A percentile compares a stretch with the other conserved stretches of the same genome.
Conservation (phyloP, 495 filamentous ascomycete species). For the Annulohypoxylon bovei region DNA sequence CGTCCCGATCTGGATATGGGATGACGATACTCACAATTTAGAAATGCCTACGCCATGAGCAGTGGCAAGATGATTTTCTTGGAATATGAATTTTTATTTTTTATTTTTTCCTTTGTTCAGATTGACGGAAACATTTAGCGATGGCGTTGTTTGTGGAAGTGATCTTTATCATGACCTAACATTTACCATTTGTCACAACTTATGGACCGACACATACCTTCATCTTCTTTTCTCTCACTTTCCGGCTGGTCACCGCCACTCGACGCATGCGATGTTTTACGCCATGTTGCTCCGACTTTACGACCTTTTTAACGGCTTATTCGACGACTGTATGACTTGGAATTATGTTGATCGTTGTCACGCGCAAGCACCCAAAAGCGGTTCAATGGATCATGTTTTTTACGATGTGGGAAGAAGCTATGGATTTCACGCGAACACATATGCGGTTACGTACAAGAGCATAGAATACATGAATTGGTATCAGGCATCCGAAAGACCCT, state of each 20-base stretch:
- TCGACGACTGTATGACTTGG: constrained; percentile 50
- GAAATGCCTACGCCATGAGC: constrained; percentile 9
- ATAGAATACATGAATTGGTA: constrained; percentile 42
- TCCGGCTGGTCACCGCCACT: constrained; percentile 43
- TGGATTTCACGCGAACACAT: constrained; percentile 39
- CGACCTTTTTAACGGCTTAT: constrained; percentile 45
- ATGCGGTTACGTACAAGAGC: constrained; percentile 44
- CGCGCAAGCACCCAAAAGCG: constrained; percentile 47
- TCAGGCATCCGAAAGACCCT: constrained; percentile 28
- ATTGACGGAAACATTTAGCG: constrained; percentile 50
- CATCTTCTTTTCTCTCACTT: constrained; percentile 40
- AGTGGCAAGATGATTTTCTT: constrained; percentile 11
- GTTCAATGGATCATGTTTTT: constrained; percentile 45
- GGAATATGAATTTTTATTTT: constrained; percentile 14
- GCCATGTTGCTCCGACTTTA: constrained; percentile 49
- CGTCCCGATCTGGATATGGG: background rate
- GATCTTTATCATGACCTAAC: constrained; percentile 47
- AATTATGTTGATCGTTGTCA: constrained; percentile 45
- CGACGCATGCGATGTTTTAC: constrained; percentile 47
- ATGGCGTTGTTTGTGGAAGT: constrained; percentile 47
- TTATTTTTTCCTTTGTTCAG: constrained; percentile 42
- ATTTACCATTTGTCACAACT: constrained; percentile 33
- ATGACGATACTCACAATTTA: constrained; percentile 16
- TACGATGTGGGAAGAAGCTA: constrained; percentile 45
- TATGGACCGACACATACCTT: constrained; percentile 41